These are phyloP conservation scores for Lasiosphaeria hispida DNA, from an alignment of 495 filamentous ascomycete genomes.

Conservation along the genomic window DNA sequence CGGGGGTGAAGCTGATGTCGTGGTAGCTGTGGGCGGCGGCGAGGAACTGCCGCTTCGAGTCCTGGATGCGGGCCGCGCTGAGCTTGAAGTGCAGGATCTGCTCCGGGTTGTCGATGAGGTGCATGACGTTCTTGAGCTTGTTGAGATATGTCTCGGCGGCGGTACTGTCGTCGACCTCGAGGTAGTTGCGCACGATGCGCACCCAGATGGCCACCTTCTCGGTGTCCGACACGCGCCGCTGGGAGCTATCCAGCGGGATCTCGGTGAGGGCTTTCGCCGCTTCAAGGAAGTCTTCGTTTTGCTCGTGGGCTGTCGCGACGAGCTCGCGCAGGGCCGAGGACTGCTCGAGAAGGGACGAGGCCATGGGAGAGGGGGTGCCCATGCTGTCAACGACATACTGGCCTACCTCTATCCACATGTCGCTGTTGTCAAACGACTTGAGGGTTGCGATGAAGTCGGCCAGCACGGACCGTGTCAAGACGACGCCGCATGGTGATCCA, in stretches of 20 bases:
- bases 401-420: slow-evolving; percentile 68
- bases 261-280: slow-evolving; percentile 76
- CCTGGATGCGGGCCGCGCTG: slow-evolving; percentile 87
- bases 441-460: slow-evolving; percentile 61
- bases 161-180: slow-evolving; percentile 91
- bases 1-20: slow-evolving; percentile 68
- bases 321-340: slow-evolving; percentile 76
- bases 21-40: slow-evolving; percentile 86
- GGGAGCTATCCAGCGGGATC: slow-evolving; percentile 83
- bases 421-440: slow-evolving; percentile 50
- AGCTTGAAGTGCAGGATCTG: slow-evolving; percentile 82
- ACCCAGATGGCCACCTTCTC: slow-evolving; percentile 83
- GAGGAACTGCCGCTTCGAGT: slow-evolving; percentile 87
- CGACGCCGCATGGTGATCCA: slow-evolving; percentile 66
- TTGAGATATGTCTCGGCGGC: slow-evolving; percentile 84
- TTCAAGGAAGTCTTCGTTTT: slow-evolving; percentile 71
- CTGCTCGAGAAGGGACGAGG: slow-evolving; percentile 77
- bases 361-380: slow-evolving; percentile 41
- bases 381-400: slow-evolving; percentile 65
- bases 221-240: slow-evolving; percentile 74
- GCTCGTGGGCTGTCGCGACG: slow-evolving; percentile 79
- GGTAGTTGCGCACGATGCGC: slow-evolving; percentile 88
- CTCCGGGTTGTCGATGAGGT: slow-evolving; percentile 67
- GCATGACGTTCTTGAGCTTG: slow-evolving; percentile 86
- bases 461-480: slow-evolving; percentile 70